These are phyloP conservation scores for Peterozyma toletana DNA, from an alignment of 805 yeast genomes.

Conservation along the genomic window DNA sequence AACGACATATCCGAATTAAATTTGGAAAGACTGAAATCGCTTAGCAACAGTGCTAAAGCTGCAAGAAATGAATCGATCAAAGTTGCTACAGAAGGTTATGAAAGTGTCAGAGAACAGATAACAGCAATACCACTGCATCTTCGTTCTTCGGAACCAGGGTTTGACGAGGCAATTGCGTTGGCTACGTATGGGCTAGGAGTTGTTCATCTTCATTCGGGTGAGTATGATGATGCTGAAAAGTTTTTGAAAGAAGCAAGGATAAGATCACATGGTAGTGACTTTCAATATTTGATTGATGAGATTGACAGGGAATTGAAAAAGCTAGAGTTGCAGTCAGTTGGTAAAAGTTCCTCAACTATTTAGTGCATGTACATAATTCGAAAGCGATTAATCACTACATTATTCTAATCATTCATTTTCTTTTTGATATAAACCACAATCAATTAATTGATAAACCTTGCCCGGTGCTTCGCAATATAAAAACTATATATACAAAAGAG, in stretches of 20 bases:
- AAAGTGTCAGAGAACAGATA: conserved; percentile 12
- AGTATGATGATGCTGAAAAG: conserved; percentile 50
- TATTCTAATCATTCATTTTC: no score
- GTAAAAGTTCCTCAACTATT: background rate
- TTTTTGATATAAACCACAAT: no score
- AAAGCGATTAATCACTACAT: background rate
- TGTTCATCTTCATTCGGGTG: conserved; percentile 52
- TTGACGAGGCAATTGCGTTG: conserved; percentile 67
- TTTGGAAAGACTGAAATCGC: background rate
- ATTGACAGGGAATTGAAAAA: conserved; percentile 62
- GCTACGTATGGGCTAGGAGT: conserved; percentile 86
- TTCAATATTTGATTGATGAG: conserved; percentile 52
- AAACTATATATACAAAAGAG: background rate
- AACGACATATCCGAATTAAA: conserved; percentile 8
- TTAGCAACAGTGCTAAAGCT: no score
- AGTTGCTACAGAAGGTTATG: conserved; percentile 29
- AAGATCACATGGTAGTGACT: conserved; percentile 61
- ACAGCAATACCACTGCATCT: conserved; percentile 22
- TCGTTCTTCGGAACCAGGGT: conserved; percentile 9
- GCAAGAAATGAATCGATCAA: conserved; percentile 22
- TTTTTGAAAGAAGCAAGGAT: conserved; percentile 62
- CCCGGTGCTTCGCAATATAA: background rate
- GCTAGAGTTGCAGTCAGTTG: conserved; percentile 19
- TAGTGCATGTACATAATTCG: background rate
- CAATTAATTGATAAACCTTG: no score